A percentile compares a stretch with the other conserved stretches of the same genome.
phyloP scores from a whole-genome alignment of 768 basidiomycete species.

The Tricholomella constricta region DNA sequence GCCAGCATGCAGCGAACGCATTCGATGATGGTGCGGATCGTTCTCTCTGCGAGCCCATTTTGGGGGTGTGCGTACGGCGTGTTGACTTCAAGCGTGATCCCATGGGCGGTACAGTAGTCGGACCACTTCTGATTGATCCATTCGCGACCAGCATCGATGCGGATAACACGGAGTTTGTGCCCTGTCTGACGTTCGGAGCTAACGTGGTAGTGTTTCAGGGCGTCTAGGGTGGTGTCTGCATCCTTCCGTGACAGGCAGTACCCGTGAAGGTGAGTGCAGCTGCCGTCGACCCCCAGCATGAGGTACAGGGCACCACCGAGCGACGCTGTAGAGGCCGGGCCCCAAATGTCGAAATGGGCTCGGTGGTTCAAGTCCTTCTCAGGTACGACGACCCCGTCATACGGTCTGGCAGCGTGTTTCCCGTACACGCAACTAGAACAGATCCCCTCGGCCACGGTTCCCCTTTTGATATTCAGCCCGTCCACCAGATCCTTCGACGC shows the following conservation, averaged over 20 bases:
- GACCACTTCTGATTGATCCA: conserved; percentile 23
- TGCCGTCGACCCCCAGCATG: background rate
- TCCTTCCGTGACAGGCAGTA: background rate
- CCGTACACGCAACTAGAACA: conserved; percentile 32
- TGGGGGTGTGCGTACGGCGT: conserved; percentile 26
- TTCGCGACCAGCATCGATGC: conserved; percentile 29
- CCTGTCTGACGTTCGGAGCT: too few relatives aligned
- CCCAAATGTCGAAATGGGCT: background rate
- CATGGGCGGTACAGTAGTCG: conserved; percentile 16
- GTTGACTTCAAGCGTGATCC: conserved; percentile 24
- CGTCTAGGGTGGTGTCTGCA: background rate
- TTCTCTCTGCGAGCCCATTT: conserved; percentile 28
- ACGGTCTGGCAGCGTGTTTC: too few relatives aligned
- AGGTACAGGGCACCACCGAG: too few relatives aligned
- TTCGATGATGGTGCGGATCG: conserved; percentile 23
- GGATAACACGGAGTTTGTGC: background rate
- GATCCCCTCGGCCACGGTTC: background rate
- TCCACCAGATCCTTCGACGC: conserved; percentile 15
- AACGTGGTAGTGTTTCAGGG: background rate
- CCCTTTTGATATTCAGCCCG: conserved; percentile 19
- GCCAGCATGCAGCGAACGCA: conserved; percentile 17
- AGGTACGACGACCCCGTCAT: conserved; percentile 19
- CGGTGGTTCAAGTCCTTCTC: conserved; percentile 9
- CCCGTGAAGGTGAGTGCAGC: background rate
- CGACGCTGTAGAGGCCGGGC: background rate